Base-by-base conservation (phyloP, 2,329 filamentous ascomycete species). In the Apiospora hydei region DNA sequence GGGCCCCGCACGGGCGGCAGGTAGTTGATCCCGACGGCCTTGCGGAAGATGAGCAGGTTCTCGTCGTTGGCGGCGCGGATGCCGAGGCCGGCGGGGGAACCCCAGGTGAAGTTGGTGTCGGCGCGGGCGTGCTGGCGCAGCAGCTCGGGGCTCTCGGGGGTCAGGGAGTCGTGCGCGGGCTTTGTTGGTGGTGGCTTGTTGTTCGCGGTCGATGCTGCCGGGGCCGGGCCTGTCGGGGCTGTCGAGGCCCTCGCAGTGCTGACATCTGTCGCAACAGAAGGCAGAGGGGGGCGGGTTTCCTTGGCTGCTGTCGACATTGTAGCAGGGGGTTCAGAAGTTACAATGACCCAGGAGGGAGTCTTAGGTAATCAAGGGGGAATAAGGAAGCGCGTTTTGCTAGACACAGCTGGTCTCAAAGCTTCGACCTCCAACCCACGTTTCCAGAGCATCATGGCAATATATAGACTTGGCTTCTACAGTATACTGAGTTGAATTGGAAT, bases 21-120 rank as follows among this genome's bases (percentile, higher is more conserved):
- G 61, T 73, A 77, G 75, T 84, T 83, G 76, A 86, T 86, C 2
- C 85, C 84, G 0, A 86, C 74, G 0, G 85, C 84, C 5, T 80
- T 79, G 34, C 84, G 80, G 77, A 85, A 87, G 57, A 85, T 81
- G 26, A 81, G 53, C 1, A 86, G 78, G 74, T 81, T 81, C 72
- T 84, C 82, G 74, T 83, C 82, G 74, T 82, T 81, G 49, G 76
- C 69, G 3, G 70, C 73, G 43, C 82, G 81, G 18, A 82, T 77
- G 26, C 75, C 73, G 10, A 84, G 79, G 0, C 83, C 83, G 0
- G 80, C 81, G 0, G 83, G 83, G 1, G 76, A 64, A 46, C 81
- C 81, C 83, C 83, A 84, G 0, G 80, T 78, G 26, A 80, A 73
- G 69, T 77, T 75, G 8, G 78, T 80, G 71, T 77, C 77, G 41